Base-by-base conservation (phyloP, 345 rosid genomes). In the Excoecaria cochinchinensis region DNA sequence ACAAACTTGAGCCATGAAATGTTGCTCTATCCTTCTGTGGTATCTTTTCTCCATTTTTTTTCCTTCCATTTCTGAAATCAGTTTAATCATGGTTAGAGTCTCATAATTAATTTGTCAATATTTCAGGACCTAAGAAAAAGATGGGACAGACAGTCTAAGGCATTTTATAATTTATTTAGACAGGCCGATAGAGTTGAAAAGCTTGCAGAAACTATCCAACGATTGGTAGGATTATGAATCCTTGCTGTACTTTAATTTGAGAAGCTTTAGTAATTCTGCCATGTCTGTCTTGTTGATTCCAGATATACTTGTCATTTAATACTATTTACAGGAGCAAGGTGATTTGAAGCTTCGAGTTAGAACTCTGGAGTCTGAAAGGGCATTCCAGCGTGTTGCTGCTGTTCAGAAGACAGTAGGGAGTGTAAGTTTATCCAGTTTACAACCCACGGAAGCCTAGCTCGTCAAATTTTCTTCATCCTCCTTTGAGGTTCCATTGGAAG, bases 311-410 rank as follows among this genome's bases (percentile, higher is more conserved):
- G 24, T 48, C 53, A 36, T 66, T 61, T 51, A 51, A 52, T 31
- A 70, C 51, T 65, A 60, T 72, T 64, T 83, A 59, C 84, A 95
- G 99, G 99, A 95, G 85, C 98, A 95, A 92, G 99, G 98, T 73
- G 99, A 95, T 86, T 76, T 95, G 81, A 95, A 95, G 89, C 97
- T 95, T 73, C 87, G 99, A 62, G 99, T 95, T 67, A 87, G 99
- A 76, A 80, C 99, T 8, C 70, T 95, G 59, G 99, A 95, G 83
- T 86, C 99, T 64, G 99, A 95, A 86, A 88, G 99, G 80, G 91
- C 98, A 69, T 95, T 95, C 82, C 92, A 91, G 82, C 99, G 99
- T 38, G 97, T 95, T 82, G 97, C 97, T 38, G 79, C 92, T 69
- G 99, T 92, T 82, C 99, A 95, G 67, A 90, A 90, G 86, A 95